Conservation (phyloP, 2,329 filamentous ascomycete species). For the Fusarium chlamydosporum region DNA sequence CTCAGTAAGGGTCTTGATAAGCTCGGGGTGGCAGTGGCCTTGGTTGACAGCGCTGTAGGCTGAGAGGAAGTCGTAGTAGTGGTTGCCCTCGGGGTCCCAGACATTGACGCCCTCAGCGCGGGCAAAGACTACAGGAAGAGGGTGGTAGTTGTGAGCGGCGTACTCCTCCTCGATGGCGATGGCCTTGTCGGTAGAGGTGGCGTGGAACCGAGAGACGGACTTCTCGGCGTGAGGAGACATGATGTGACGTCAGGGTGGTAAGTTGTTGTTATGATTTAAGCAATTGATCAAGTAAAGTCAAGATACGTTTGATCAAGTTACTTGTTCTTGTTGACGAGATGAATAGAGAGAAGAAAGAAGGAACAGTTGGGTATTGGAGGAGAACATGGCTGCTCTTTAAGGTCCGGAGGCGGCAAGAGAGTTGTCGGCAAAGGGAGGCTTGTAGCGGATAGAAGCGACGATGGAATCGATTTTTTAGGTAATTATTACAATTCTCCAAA, state of each 20-base stretch:
- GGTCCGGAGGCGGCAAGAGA: constrained; percentile 26
- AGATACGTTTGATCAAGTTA: not conserved
- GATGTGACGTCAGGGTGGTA: constrained; percentile 13
- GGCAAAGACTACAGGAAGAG: constrained; percentile 92
- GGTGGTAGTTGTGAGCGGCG: constrained; percentile 99
- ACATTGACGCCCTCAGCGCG: constrained; percentile 87
- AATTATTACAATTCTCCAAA: constrained; percentile 48
- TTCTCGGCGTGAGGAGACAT: constrained; percentile 73
- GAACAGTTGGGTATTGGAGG: not conserved
- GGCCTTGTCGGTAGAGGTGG: constrained; percentile 81
- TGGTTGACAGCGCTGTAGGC: constrained; percentile 71
- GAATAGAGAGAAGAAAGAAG: constrained; percentile 19
- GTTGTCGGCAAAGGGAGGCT: constrained; percentile 32
- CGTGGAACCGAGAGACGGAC: constrained; percentile 71
- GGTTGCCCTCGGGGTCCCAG: constrained; percentile 95
- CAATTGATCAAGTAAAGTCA: constrained; percentile 14
- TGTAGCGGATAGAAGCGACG: constrained; percentile 23
- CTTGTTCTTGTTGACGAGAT: constrained; percentile 11
- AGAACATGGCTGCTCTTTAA: constrained; percentile 46
- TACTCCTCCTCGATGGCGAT: constrained; percentile 85
- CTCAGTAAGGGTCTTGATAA: constrained; percentile 89
- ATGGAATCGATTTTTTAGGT: constrained; percentile 44
- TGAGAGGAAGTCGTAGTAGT: constrained; percentile 98
- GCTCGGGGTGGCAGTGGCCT: constrained; percentile 76
- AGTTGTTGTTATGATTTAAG: constrained; percentile 18